phyloP scores from a whole-genome alignment of 176 grass and related monocot genomes.

The Sorghum bicolor region DNA sequence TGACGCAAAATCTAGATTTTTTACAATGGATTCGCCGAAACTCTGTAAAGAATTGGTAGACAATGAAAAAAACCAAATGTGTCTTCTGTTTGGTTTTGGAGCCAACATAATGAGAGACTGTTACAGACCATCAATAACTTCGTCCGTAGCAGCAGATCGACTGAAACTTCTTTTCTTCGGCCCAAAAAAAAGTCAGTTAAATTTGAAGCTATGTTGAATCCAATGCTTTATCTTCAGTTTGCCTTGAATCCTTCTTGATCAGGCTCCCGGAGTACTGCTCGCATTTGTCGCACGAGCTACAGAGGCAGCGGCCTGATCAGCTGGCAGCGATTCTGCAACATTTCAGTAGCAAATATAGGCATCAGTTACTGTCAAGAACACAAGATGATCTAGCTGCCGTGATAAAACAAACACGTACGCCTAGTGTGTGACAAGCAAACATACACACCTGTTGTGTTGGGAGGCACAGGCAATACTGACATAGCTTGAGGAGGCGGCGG shows the following conservation, averaged over 20 bases:
- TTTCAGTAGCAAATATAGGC: neutral
- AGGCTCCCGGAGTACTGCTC: constrained; percentile 14
- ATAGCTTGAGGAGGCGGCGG: constrained; percentile 49
- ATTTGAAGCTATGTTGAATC: constrained; percentile 15
- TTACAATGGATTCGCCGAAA: constrained; percentile 13
- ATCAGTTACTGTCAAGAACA: neutral
- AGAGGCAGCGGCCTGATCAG: constrained; percentile 19
- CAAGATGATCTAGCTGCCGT: too few relatives aligned
- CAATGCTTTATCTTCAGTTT: neutral
- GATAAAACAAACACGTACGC: too few relatives aligned
- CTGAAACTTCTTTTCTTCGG: neutral
- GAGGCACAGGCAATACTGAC: constrained; percentile 17
- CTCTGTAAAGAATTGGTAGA: neutral
- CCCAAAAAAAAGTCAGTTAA: constrained; percentile 14
- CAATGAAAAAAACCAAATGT: neutral
- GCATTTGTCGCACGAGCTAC: neutral
- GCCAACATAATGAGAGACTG: constrained; percentile 32
- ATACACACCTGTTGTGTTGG: constrained; percentile 37
- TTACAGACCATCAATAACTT: constrained; percentile 52
- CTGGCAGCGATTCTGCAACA: constrained; percentile 31
- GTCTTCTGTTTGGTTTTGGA: neutral
- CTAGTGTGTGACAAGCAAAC: too few relatives aligned
- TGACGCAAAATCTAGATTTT: constrained; percentile 3
- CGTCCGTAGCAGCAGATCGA: constrained; percentile 44
- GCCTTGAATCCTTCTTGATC: neutral